Base-by-base conservation (phyloP, 2,329 filamentous ascomycete genomes). In the Arthrocladium fulminans region DNA sequence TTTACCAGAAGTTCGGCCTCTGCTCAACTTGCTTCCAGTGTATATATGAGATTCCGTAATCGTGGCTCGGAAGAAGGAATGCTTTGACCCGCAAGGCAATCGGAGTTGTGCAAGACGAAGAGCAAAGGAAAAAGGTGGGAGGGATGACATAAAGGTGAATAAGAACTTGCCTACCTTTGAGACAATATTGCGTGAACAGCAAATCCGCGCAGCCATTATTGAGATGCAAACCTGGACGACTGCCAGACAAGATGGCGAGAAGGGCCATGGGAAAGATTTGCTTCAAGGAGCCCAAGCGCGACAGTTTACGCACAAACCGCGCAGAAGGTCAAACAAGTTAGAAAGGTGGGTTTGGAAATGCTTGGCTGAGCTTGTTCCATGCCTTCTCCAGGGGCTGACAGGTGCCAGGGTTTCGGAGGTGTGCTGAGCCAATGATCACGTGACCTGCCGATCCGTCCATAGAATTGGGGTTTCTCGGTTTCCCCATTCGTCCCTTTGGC, bases 181-280 rank as follows among this genome's bases (percentile, higher is more conserved):
- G 46, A 42, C 22, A 42, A 20, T 48, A 42, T 19, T 32, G 46
- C 46, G 46, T 48, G 23, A 48, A 43, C 34, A 19, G 3, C 12
- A 15, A 22, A 2, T 22, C 19, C 20, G n/a, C 20, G 37, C 6
- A 45, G 29, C 15, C 44, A 47, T 39, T 29, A 47, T 27, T n/a
- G 44, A 15, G n/a, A 8, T 20, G 23, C 13, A 20, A 40, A 13
- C 20, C 37, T 19, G 23, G 20, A 3, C 20, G 20, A 20, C n/a
- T 17, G 15, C n/a, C 13, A 6, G 3, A 23, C 6, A 40, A 20
- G 23, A 40, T 17, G n/a, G n/a, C 13, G 37, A 19, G 20, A 12
- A 7, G 37, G 19, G 19, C 23, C 37, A 40, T 40, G 37, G 37
- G n/a, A n/a, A n/a, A n/a, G n/a, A n/a, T n/a, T n/a, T n/a, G n/a